Evolutionary conservation across 2,329 filamentous ascomycete species (phyloP).

Genomic region (Dryadomyces quercus-mongolicae): DNA sequence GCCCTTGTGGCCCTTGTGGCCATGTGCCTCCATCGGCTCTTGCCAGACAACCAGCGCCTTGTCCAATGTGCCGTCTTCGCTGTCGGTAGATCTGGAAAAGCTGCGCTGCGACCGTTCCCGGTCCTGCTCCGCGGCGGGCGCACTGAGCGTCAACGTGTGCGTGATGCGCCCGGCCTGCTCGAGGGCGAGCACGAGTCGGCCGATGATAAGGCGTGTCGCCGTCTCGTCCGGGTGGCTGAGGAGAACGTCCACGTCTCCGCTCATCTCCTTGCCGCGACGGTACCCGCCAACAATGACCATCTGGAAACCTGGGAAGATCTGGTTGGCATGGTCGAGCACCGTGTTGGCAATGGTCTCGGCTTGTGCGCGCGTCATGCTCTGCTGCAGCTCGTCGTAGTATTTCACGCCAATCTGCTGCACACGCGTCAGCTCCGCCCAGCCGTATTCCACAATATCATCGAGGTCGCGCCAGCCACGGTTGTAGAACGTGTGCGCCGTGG

Average conservation of each 20-base stretch:
- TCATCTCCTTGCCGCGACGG: constrained; percentile 59
- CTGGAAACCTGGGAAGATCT: constrained; percentile 41
- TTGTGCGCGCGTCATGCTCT: constrained; percentile 59
- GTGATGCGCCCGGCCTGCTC: constrained; percentile 63
- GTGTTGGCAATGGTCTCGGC: constrained; percentile 55
- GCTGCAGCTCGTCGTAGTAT: constrained; percentile 75
- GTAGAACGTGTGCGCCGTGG: constrained; percentile 73
- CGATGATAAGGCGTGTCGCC: constrained; percentile 58
- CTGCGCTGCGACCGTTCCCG: constrained; percentile 49
- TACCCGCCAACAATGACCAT: constrained; percentile 67
- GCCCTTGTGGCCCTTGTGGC: no score
- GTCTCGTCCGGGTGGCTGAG: constrained; percentile 64
- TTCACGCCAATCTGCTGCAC: constrained; percentile 92
- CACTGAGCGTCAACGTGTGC: constrained; percentile 63
- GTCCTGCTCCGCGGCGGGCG: constrained; percentile 57
- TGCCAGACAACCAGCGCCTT: constrained; percentile 94
- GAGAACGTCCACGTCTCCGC: constrained; percentile 78
- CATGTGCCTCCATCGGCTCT: constrained; percentile 34
- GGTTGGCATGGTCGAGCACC: constrained; percentile 55
- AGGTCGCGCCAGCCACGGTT: constrained; percentile 68
- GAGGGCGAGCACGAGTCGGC: constrained; percentile 57
- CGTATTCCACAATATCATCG: constrained; percentile 74
- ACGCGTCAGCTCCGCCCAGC: constrained; percentile 62
- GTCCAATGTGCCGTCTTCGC: constrained; percentile 54
- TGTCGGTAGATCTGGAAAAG: constrained; percentile 9